A percentile compares a stretch with the other conserved stretches of the same genome.
Conservation (phyloP, 2,329 filamentous ascomycete genomes). For the Colletotrichum shisoi region DNA sequence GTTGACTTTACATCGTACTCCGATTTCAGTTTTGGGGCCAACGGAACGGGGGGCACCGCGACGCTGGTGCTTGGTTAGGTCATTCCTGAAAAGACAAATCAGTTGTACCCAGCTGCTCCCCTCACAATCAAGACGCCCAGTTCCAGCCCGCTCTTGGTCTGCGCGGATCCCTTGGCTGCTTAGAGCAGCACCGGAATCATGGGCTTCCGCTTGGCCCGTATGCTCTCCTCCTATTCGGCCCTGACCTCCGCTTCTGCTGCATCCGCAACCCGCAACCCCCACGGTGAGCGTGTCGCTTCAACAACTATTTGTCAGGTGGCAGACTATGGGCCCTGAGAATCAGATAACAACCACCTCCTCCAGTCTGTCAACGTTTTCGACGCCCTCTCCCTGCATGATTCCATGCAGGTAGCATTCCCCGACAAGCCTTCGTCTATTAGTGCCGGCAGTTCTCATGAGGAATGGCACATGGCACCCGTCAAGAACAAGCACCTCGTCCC, state of each 20-base stretch:
- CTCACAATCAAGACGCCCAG: neutral
- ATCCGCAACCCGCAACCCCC: no score
- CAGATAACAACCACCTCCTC: neutral
- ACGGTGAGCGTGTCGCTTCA: neutral
- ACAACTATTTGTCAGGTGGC: neutral
- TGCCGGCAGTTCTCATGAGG: constrained; percentile 33
- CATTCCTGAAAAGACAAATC: neutral
- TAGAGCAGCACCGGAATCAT: neutral
- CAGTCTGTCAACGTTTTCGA: constrained; percentile 26
- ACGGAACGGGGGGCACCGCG: neutral
- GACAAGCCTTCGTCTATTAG: constrained; percentile 39
- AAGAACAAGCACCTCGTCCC: constrained; percentile 41
- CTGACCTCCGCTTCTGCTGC: no score
- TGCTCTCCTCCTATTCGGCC: no score
- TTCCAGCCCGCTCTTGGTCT: neutral
- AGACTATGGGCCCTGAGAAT: neutral
- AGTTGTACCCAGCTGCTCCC: neutral
- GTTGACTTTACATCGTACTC: no score
- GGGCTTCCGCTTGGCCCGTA: no score
- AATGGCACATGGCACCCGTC: constrained; percentile 41
- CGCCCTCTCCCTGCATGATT: constrained; percentile 49
- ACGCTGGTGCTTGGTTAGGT: neutral
- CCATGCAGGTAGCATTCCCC: constrained; percentile 52
- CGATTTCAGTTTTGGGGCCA: no score
- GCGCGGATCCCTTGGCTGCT: neutral